These are phyloP conservation scores for Paramecium octaurelia DNA, from an alignment of 73 alveolate genomes.

Conservation along the genomic window DNA sequence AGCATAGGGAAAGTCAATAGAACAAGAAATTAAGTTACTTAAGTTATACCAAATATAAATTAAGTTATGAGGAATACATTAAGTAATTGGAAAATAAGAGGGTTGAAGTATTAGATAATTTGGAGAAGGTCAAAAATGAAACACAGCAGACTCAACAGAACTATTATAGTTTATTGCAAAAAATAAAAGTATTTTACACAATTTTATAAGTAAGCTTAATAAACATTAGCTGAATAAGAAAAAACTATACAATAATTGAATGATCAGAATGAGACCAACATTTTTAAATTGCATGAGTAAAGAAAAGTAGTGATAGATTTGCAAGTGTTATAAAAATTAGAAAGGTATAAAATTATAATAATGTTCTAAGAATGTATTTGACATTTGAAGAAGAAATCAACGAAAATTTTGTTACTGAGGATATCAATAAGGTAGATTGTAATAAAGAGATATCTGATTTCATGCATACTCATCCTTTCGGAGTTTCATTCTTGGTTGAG, in stretches of 20 bases:
- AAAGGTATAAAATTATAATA: background rate
- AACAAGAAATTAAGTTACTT: background rate
- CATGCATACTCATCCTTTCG: constrained; percentile 2
- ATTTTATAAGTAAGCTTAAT: background rate
- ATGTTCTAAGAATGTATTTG: background rate
- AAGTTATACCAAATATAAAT: background rate
- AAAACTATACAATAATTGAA: background rate
- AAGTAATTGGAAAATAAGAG: background rate
- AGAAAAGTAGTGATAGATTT: background rate
- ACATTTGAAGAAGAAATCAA: background rate
- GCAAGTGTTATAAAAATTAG: background rate
- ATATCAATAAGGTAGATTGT: background rate
- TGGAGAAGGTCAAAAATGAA: background rate
- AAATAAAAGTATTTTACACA: background rate
- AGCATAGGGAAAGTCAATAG: background rate
- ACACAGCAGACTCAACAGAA: background rate
- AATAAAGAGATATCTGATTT: background rate
- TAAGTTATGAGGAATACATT: background rate
- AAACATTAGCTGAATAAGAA: background rate
- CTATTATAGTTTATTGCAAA: background rate
- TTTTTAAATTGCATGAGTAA: background rate
- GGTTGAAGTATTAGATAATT: background rate
- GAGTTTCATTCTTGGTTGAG: background rate
- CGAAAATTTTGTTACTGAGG: background rate
- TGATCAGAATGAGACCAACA: background rate